These are phyloP conservation scores for Brassica carinata DNA, from an alignment of 345 rosid genomes.

Conservation along the genomic window DNA sequence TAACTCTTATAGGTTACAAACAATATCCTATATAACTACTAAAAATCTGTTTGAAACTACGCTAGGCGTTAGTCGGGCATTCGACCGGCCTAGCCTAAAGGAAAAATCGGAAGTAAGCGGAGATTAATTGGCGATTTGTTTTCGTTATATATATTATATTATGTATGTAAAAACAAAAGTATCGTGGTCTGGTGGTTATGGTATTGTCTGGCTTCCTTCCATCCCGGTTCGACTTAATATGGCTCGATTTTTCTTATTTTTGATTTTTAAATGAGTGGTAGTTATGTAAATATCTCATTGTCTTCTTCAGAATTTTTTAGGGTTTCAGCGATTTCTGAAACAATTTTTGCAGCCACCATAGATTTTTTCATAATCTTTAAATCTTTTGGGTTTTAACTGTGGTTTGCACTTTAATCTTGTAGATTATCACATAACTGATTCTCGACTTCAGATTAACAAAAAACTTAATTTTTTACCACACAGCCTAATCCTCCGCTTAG, in stretches of 20 bases:
- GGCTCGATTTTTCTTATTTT: neutral
- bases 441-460: no score
- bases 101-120: neutral
- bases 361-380: neutral
- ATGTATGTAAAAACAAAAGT: neutral
- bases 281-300: neutral
- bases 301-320: neutral
- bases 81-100: neutral
- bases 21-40: no score
- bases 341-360: neutral
- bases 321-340: neutral
- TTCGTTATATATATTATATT: no score
- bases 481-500: no score
- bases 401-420: no score
- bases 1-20: no score
- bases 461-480: no score
- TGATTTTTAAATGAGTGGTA: neutral
- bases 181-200: constrained; percentile 4
- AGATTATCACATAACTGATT: no score
- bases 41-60: neutral
- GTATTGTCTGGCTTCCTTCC: neutral
- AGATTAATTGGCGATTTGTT: neutral
- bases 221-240: neutral
- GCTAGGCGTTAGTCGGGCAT: neutral
- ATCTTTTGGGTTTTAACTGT: neutral